Evolutionary conservation across 371 early-diverging fungal genomes (phyloP).

Genomic region (Encephalitozoon intestinalis): DNA sequence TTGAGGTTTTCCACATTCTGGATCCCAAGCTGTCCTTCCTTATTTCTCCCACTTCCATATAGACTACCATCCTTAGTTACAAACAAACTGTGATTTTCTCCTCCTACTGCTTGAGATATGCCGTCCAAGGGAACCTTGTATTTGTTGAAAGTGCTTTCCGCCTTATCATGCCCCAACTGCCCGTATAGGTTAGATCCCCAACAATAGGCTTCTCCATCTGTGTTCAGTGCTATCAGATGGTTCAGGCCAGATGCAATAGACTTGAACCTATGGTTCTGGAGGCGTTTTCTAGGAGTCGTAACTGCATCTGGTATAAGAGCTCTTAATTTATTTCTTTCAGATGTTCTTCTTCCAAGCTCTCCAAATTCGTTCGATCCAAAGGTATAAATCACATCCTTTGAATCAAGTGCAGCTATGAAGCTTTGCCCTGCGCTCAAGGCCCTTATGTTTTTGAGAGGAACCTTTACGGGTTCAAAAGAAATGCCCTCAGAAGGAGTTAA

Average conservation of each 20-base stretch:
- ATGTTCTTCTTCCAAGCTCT: constrained; percentile 69
- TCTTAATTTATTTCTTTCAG: constrained; percentile 51
- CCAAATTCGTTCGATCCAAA: constrained; percentile 87
- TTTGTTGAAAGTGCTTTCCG: constrained; percentile 21
- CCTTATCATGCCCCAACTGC: constrained; percentile 69
- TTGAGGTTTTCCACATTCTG: constrained; percentile 4
- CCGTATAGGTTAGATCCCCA: constrained; percentile 89
- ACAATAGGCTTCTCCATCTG: constrained; percentile 64
- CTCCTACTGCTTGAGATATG: constrained; percentile 48
- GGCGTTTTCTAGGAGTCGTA: constrained; percentile 52
- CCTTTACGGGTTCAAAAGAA: constrained; percentile 65
- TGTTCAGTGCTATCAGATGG: constrained; percentile 71
- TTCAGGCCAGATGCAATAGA: constrained; percentile 72
- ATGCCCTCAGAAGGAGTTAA: constrained; percentile 63
- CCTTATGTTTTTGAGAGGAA: constrained; percentile 62
- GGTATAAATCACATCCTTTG: constrained; percentile 68
- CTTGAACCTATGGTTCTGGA: constrained; percentile 61
- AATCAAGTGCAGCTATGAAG: constrained; percentile 73
- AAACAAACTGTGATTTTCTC: constrained; percentile 54
- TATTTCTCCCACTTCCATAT: constrained; percentile 59
- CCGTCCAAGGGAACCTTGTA: constrained; percentile 31
- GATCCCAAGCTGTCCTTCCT: constrained; percentile 54
- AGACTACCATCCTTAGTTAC: constrained; percentile 45
- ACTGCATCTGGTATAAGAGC: constrained; percentile 59
- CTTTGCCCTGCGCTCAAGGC: constrained; percentile 77